Evolutionary conservation across 116 monocot species (phyloP).

Genomic region (Dioscorea cayenensis): DNA sequence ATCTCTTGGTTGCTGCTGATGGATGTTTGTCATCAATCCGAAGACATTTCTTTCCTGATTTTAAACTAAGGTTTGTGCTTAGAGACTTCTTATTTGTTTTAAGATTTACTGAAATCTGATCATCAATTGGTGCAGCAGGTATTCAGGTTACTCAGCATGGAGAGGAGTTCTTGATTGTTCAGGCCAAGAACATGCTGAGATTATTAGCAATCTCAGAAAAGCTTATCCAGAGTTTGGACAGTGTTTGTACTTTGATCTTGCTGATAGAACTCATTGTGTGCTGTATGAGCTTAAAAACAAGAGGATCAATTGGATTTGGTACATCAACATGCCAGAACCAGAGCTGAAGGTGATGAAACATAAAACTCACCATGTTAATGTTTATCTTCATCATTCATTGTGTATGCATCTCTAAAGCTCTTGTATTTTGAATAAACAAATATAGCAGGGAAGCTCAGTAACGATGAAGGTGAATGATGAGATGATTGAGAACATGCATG

Average conservation of each 20-base stretch:
- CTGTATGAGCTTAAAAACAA: conserved; percentile 66
- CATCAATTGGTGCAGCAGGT: conserved; percentile 45
- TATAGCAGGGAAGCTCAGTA: conserved; percentile 49
- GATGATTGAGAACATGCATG: conserved; percentile 55
- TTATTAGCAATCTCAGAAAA: conserved; percentile 28
- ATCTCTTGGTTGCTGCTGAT: conserved; percentile 77
- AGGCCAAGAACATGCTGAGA: conserved; percentile 32
- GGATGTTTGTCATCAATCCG: conserved; percentile 68
- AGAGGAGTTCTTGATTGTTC: conserved; percentile 74
- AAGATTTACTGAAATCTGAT: not conserved
- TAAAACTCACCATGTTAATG: not conserved
- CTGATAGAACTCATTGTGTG: conserved; percentile 51
- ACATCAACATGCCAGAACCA: conserved; percentile 66
- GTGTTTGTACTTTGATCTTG: conserved; percentile 78
- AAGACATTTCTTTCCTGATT: conserved; percentile 49
- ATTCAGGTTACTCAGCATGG: conserved; percentile 84
- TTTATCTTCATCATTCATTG: not conserved
- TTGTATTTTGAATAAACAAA: not conserved
- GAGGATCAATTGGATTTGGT: conserved; percentile 86
- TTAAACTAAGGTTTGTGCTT: conserved; percentile 51
- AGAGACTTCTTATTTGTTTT: too few relatives aligned
- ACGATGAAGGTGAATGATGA: conserved; percentile 46
- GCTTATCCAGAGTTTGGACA: conserved; percentile 71
- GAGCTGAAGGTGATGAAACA: conserved; percentile 29
- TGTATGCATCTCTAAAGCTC: not conserved